A percentile compares a stretch with the other conserved stretches of the same genome.
Evolutionary conservation across 257 asterid genomes (phyloP).

Genomic region (Lycium ferocissimum): DNA sequence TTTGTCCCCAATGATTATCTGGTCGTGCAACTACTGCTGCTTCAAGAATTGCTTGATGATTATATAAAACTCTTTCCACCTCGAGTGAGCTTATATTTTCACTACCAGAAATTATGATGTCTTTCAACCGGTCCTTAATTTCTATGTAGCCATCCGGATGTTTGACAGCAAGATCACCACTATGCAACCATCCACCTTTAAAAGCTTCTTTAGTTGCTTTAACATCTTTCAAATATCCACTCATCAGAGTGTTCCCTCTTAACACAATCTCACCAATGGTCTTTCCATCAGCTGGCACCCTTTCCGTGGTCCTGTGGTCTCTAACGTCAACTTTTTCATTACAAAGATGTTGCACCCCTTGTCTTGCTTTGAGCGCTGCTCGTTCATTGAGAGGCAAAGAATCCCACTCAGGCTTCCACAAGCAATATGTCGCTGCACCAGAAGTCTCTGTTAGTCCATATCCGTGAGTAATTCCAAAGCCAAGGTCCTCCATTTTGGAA

Average conservation of each 20-base stretch:
- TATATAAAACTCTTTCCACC: constrained; percentile 42
- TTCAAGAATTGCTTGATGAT: constrained; percentile 45
- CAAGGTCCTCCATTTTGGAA: constrained; percentile 43
- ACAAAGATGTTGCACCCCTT: constrained; percentile 26
- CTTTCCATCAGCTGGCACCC: constrained; percentile 41
- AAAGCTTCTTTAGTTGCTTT: background rate
- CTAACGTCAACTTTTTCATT: background rate
- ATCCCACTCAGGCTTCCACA: constrained; percentile 52
- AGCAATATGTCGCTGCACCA: constrained; percentile 37
- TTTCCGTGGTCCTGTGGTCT: background rate
- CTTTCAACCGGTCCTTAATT: constrained; percentile 43
- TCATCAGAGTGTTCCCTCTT: constrained; percentile 43
- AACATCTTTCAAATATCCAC: background rate
- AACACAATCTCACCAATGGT: constrained; percentile 43
- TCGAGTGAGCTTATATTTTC: constrained; percentile 47
- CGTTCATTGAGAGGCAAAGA: constrained; percentile 34
- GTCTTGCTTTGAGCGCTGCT: constrained; percentile 37
- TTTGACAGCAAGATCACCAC: background rate
- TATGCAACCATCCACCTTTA: background rate
- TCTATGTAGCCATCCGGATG: constrained; percentile 34
- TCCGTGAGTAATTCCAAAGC: constrained; percentile 39
- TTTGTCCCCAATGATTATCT: constrained; percentile 29
- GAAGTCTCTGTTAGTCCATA: constrained; percentile 37
- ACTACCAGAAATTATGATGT: constrained; percentile 24
- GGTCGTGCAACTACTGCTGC: constrained; percentile 51